Evolutionary conservation across 768 basidiomycete genomes (phyloP).

Genomic region (Coprinopsis marcescibilis): DNA sequence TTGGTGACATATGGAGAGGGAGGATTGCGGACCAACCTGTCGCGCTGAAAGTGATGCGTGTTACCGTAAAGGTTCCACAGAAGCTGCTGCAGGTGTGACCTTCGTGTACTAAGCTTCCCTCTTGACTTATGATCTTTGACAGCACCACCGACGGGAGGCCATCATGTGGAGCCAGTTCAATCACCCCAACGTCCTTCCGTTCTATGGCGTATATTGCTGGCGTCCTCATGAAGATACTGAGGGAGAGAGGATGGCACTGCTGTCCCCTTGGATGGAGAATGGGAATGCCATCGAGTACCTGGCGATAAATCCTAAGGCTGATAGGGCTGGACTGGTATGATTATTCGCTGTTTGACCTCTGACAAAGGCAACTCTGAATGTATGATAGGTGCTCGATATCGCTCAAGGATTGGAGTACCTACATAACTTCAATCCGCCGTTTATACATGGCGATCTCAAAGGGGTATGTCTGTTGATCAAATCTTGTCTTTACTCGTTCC

Average conservation of each 20-base stretch:
- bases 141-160: constrained; percentile 6
- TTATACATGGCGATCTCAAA: constrained; percentile 14
- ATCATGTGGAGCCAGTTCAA: constrained; percentile 13
- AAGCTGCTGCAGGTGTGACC: background rate
- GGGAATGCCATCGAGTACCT: constrained; percentile 12
- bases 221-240: constrained; percentile 5
- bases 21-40: background rate
- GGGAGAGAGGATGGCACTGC: constrained; percentile 7
- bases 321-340: constrained; percentile 7
- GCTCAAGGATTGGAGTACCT: constrained; percentile 12
- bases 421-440: constrained; percentile 6
- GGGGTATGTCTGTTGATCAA: background rate
- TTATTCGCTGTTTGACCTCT: background rate
- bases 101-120: background rate
- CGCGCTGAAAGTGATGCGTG: constrained; percentile 3
- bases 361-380: background rate
- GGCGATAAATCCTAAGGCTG: constrained; percentile 3
- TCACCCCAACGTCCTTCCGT: constrained; percentile 14
- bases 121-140: background rate
- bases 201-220: constrained; percentile 13
- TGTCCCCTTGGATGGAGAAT: constrained; percentile 15
- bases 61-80: background rate
- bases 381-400: constrained; percentile 11
- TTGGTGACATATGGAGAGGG: background rate
- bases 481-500: background rate